Base-by-base conservation (phyloP, 139 green algal genomes). In the Closterium sp. region DNA sequence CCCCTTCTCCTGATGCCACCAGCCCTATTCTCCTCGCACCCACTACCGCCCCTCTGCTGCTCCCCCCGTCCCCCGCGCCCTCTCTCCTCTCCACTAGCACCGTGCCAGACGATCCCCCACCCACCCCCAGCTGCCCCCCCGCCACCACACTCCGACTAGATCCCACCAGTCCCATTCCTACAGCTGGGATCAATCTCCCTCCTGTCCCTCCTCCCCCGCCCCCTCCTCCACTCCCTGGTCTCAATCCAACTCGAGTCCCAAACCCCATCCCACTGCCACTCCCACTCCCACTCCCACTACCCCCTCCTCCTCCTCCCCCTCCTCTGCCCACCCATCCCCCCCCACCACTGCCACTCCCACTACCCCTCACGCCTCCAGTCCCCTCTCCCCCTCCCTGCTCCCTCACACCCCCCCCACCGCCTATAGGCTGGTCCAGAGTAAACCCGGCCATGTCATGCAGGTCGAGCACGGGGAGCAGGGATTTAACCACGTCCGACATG, bases 361-460 rank as follows among this genome's bases (percentile, higher is more conserved):
- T 16, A 25, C 43, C 43, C 43, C 43, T 69, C 43, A n/a, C n/a
- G n/a, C 43, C 43, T 69, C 43, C 43, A 12, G 23, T 16, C 43
- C 43, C 43, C 4, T 69, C 43, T 16, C 43, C 43, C 12, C 43
- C 43, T 69, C 43, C 43, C 43, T 69, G 9, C 43, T 16, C 43
- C 43, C 43, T 69, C 43, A n/a, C n/a, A n/a, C n/a, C 43, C 5
- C 43, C 43, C 2, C 43, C 43, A 6, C 43, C 43, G 12, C 43
- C 43, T 2, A 69, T 69, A 12, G 43, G 43, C 43, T 69, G 43
- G 23, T 69, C 43, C 21, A 69, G 43, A 1, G 81, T 86, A 2
- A 86, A 86, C 19, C 81, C 81, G 1, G 81, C 81, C 81, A 86
- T 86, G 25, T 86, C 81, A 33, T 86, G 81, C n/a, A 86, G 81